Percentiles rank a stretch among this genome's conserved stretches.
Conservation (phyloP, 2,329 filamentous ascomycete genomes). For the Pseudocercospora eumusae region DNA sequence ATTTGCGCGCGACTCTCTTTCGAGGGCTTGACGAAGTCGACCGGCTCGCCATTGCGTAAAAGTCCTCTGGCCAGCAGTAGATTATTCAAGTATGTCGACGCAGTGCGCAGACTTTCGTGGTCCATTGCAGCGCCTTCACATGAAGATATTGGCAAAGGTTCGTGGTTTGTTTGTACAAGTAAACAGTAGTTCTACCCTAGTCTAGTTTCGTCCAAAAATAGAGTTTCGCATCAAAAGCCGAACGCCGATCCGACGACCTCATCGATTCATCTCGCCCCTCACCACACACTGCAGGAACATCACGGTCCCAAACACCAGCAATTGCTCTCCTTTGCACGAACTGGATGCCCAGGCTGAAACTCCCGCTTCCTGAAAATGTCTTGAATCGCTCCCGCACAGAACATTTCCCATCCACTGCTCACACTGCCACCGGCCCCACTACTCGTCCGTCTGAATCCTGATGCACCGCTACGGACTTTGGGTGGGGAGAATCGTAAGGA, state of each 20-base stretch:
- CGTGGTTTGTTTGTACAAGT: background rate
- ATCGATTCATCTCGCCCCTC: conserved; percentile 1
- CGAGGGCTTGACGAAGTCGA: conserved; percentile 75
- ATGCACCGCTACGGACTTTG: conserved; percentile 9
- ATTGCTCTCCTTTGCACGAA: background rate
- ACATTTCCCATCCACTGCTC: background rate
- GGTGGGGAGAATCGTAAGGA: conserved; percentile 1
- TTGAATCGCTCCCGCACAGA: background rate
- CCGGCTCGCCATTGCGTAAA: conserved; percentile 64
- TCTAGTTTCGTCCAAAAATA: background rate
- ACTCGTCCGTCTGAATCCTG: background rate
- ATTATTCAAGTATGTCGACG: conserved; percentile 66
- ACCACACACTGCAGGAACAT: background rate
- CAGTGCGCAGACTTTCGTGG: conserved; percentile 59
- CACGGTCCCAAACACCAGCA: background rate
- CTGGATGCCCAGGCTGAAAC: background rate
- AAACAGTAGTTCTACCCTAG: too few species aligned
- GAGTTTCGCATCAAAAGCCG: background rate
- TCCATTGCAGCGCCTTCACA: conserved; percentile 41
- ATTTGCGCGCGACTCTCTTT: conserved; percentile 77
- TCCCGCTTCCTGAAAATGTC: background rate
- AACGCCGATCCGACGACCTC: background rate
- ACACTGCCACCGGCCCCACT: conserved; percentile 2
- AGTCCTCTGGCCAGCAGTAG: conserved; percentile 64
- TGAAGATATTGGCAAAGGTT: background rate